Evolutionary conservation across 352 stramenopile species (phyloP).

Genomic region (Globisporangium heterothallicum): DNA sequence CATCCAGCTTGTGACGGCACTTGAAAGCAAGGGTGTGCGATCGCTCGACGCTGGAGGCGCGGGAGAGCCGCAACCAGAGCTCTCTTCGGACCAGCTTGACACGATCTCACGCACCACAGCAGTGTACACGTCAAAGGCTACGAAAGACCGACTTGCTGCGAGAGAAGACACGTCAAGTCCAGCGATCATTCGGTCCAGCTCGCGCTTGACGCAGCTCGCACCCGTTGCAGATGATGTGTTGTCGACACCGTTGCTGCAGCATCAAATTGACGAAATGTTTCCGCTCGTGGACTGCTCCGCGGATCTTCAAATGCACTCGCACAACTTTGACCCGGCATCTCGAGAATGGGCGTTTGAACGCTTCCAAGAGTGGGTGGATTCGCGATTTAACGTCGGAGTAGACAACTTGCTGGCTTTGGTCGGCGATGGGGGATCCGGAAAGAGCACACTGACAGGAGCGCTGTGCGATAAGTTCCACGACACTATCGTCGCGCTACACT

Average conservation of each 20-base stretch:
- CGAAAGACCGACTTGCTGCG: constrained; percentile 42
- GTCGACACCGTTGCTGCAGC: constrained; percentile 51
- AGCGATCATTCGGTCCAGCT: constrained; percentile 23
- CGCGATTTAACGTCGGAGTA: constrained; percentile 50
- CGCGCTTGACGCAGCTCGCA: constrained; percentile 52
- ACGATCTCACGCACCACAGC: constrained; percentile 41
- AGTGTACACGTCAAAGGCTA: constrained; percentile 43
- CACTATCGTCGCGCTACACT: constrained; percentile 59
- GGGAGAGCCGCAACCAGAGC: constrained; percentile 12
- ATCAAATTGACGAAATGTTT: constrained; percentile 83
- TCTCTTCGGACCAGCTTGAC: constrained; percentile 38
- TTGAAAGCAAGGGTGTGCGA: constrained; percentile 21
- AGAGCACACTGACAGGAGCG: constrained; percentile 53
- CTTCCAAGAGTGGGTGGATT: constrained; percentile 76
- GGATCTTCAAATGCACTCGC: constrained; percentile 40
- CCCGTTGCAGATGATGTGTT: constrained; percentile 64
- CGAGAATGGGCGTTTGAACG: constrained; percentile 62
- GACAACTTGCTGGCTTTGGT: constrained; percentile 64
- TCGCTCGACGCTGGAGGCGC: constrained; percentile 10
- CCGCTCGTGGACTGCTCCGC: constrained; percentile 60
- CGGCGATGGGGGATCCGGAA: constrained; percentile 62
- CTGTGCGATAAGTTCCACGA: constrained; percentile 48
- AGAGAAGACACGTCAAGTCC: constrained; percentile 19
- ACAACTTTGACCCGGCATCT: constrained; percentile 34
- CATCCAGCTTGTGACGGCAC: constrained; percentile 40